Conservation (phyloP, 2,329 filamentous ascomycete genomes). For the Neocatenulostroma microsporum region DNA sequence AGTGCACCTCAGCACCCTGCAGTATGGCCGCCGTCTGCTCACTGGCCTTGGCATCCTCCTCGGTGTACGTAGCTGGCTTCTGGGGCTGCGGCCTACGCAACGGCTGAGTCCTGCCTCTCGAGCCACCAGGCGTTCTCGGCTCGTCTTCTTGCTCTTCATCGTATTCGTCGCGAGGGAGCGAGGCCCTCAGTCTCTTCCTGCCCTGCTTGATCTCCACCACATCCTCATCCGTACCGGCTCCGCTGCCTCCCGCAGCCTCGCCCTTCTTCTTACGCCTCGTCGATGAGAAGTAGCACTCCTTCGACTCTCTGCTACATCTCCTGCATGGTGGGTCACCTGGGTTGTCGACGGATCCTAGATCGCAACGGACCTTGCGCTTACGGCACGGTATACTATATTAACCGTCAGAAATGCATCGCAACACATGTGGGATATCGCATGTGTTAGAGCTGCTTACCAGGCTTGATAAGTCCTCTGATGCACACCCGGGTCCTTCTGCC, state of each 20-base stretch:
- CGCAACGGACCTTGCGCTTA: slow-evolving; percentile 51
- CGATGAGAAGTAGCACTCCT: slow-evolving; percentile 94
- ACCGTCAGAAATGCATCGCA: too few species aligned
- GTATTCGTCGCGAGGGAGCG: slow-evolving; percentile 33
- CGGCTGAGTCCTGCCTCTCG: slow-evolving; percentile 57
- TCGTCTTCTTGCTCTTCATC: slow-evolving; percentile 45
- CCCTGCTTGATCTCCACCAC: slow-evolving; percentile 68
- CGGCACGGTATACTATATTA: slow-evolving; percentile 45
- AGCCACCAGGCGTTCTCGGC: slow-evolving; percentile 60
- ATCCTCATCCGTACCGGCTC: slow-evolving; percentile 37
- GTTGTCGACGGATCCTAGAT: slow-evolving; percentile 72
- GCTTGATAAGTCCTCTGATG: slow-evolving; percentile 17
- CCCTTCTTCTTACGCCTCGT: slow-evolving; percentile 86
- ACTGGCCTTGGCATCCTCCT: slow-evolving; percentile 51
- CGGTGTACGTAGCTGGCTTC: slow-evolving; percentile 30
- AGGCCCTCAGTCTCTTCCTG: slow-evolving; percentile 53
- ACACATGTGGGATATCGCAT: too few species aligned
- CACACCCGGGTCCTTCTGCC: slow-evolving; percentile 3
- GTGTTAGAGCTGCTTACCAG: slow-evolving; percentile 11
- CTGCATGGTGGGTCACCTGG: slow-evolving; percentile 91
- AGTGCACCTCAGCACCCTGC: slow-evolving; percentile 65
- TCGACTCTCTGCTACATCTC: slow-evolving; percentile 86
- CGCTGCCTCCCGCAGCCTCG: slow-evolving; percentile 35
- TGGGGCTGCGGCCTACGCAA: slow-evolving; percentile 51
- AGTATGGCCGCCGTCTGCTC: slow-evolving; percentile 54